Evolutionary conservation across 805 yeast species (phyloP), one percentile per base, ranked within the genome.

Genomic region (Wickerhamiella siamensis): DNA sequence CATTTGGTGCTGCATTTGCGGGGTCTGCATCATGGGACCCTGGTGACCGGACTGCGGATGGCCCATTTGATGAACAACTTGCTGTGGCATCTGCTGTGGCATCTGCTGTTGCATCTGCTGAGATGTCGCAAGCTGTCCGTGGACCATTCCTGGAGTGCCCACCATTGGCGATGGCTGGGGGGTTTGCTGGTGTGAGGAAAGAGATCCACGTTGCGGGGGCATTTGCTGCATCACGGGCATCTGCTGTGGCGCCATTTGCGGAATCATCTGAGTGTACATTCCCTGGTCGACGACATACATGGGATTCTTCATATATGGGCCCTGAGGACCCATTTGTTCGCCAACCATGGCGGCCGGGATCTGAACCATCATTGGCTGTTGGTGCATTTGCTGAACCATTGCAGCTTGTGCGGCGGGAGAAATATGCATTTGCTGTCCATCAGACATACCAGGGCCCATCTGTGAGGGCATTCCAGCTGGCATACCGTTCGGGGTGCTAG

Each of bases 31-130:
- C 29, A 24, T 24, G 29, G 29, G 29, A 21, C 6, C 12, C 20
- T 18, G 14, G 8, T 36, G 39, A 20, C 20, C 29, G 10, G 21
- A 29, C 31, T 15, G 31, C 32, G 17, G 31, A n/a, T 22, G 32
- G n/a, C 14, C 16, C 21, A 24, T 24, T 12, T 24, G 29, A 24
- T 24, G 36, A 14, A 29, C 41, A 46, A 44, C 9, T 46, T 31
- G 39, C 24, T 10, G 37, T 4, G 31, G 40, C 17, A 24, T 14
- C 17, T 26, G 40, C 27, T 34, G 45, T 26, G 35, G 43, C 33
- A 18, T 32, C 20, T 34, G 40, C 16, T 24, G 40, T 19, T 21
- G 45, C 8, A 37, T 40, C 26, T 42, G 51, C 38, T 33, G 45
- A n/a, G n/a, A n/a, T 39, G 35, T 39, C 4, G 10, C 29, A 24